A percentile compares a stretch with the other conserved stretches of the same genome.
These are phyloP conservation scores for Neonectria hederae DNA, from an alignment of 2,329 filamentous ascomycete species.

Conservation along the genomic window DNA sequence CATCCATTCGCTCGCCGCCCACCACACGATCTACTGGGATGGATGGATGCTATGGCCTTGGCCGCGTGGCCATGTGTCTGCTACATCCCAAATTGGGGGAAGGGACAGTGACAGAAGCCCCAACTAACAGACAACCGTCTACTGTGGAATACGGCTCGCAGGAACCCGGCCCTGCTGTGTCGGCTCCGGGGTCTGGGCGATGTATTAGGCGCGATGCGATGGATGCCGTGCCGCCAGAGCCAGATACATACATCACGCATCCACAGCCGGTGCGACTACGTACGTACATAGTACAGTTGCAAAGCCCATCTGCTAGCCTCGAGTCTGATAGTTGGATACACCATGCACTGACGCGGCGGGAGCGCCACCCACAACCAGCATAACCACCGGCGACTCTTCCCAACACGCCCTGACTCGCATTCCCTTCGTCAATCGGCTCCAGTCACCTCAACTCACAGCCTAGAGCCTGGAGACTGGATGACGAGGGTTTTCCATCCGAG, in stretches of 20 bases:
- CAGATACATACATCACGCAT: not conserved
- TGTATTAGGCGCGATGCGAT: not conserved
- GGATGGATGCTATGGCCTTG: not conserved
- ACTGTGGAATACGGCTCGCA: not conserved
- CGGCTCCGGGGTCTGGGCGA: not conserved
- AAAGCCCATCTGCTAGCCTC: not conserved
- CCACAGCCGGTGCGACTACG: not conserved
- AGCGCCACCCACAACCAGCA: conserved; percentile 4
- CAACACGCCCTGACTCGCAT: not conserved
- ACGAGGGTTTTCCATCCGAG: not conserved
- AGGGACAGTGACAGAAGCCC: not conserved
- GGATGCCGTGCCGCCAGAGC: not conserved
- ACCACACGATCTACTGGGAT: not conserved
- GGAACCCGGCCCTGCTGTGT: not conserved
- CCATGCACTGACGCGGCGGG: conserved; percentile 17
- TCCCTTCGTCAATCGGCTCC: not conserved
- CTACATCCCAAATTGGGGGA: not conserved
- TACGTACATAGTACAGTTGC: not conserved
- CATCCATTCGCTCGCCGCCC: not conserved
- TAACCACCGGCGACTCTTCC: not conserved
- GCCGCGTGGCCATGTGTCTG: conserved; percentile 1
- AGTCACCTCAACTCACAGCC: not conserved
- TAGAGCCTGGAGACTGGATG: not conserved
- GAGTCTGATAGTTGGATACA: not conserved
- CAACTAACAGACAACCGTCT: not conserved